Evolutionary conservation across 257 asterid species (phyloP), one percentile per base, ranked within the genome.

Genomic region (Ehretia macrophylla): DNA sequence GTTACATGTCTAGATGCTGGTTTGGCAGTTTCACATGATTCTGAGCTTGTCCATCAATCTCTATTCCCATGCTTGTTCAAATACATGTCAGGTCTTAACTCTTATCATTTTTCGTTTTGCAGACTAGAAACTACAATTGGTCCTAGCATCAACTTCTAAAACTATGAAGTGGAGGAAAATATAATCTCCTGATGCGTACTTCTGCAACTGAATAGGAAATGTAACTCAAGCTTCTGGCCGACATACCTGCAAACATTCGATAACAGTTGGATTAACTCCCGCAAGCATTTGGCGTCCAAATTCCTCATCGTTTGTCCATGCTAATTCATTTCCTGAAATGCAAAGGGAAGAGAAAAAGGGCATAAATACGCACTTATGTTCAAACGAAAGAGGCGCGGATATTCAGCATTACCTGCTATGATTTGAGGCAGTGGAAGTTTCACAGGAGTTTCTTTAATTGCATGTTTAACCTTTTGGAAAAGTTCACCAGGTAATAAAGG

Each of bases 201-300:
- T 27, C 35, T 27, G 35, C 35, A 27, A 27, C 35, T 27, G 35
- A 27, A 27, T 27, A 27, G 6, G 6, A 27, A 27, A 3, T 27
- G 3, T 27, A 1, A 27, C 3, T 27, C 35, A 6, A 27, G 4
- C 35, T 6, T 27, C 35, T 27, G 35, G 35, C 35, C 4, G 35
- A 27, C 6, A 6, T 27, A 79, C 80, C 82, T 64, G 69, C 45
- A 81, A 64, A 63, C 79, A 50, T 56, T 71, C 61, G 53, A 81
- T 81, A n/a, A 69, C 63, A 1, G 71, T 66, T 57, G 86, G 77
- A 80, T 77, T 77, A 22, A 69, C 72, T 71, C 86, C 83, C 12
- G 86, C 77, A 53, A 81, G 81, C 86, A 81, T 81, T 58, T 81
- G 81, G 2, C 74, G 69, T 27, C 75, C 75, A 60, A 77, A 81